Conservation (phyloP, 2,329 filamentous ascomycete species). For the Calonectria crousiana region DNA sequence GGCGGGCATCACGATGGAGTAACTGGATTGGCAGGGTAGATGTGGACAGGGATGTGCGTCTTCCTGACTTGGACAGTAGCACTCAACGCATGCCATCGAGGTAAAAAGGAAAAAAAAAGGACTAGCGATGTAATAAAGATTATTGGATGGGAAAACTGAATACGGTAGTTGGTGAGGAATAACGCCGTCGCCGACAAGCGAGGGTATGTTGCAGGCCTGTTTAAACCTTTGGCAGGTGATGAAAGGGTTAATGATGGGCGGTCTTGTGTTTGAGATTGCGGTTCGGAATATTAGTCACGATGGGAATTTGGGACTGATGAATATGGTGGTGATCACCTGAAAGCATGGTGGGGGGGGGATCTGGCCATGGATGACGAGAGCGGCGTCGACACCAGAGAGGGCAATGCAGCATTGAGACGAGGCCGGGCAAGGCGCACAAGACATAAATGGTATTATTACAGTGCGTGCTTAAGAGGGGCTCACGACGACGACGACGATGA, state of each 20-base stretch:
- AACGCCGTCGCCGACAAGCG: constrained; percentile 26
- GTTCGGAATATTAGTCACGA: constrained; percentile 26
- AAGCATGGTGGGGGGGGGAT: neutral
- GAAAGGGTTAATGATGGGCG: constrained; percentile 19
- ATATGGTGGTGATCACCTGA: constrained; percentile 19
- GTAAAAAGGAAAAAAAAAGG: neutral
- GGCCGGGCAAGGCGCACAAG: neutral
- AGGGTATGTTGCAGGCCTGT: constrained; percentile 7
- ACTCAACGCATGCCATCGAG: constrained; percentile 1
- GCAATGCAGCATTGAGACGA: neutral
- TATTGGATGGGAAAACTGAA: constrained; percentile 10
- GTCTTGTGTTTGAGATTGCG: constrained; percentile 22
- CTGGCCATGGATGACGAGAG: constrained; percentile 19
- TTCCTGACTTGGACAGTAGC: neutral
- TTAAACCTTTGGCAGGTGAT: constrained; percentile 1
- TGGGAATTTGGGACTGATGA: constrained; percentile 4
- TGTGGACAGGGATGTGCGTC: neutral
- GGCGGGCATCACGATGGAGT: constrained; percentile 1
- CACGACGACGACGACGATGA: neutral
- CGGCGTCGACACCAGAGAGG: constrained; percentile 4
- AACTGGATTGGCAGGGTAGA: neutral
- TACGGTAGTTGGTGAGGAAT: constrained; percentile 6
- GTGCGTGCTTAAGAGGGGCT: constrained; percentile 1
- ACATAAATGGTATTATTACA: neutral
- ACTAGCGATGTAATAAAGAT: neutral